Base-by-base conservation (phyloP, 805 yeast genomes). In the Tetrapisispora iriomotensis region DNA sequence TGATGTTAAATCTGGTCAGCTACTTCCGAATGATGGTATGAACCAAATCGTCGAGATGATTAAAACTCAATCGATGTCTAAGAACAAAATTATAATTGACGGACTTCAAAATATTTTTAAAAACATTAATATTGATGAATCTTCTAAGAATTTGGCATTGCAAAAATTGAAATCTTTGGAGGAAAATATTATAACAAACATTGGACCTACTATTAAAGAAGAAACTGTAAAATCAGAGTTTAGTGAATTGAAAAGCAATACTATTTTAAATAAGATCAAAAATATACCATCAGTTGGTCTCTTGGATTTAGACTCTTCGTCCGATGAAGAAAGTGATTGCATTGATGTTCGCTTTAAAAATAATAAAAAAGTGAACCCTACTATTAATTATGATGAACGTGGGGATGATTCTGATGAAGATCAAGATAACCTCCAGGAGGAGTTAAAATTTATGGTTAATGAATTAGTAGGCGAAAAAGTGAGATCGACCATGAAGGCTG, bases 31-130 rank as follows among this genome's bases (percentile, higher is more conserved):
- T 21, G 31, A 25, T 10, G 23, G 39, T 7, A 26, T 31, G 22
- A 45, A 44, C 14, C 45, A 46, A 32, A 45, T 51, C 17, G 46
- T 50, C 27, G 51, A 52, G 36, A 45, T 50, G 31, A 48, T 56
- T 21, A 57, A 53, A 36, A 51, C 45, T 36, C 61, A 57, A 40
- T 54, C 60, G 5, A 29, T 50, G 5, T 42, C 55, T 2, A 55
- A 53, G 37, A 53, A 55, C 23, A 53, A 58, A 24, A 41, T 47
- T 13, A 40, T 59, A 10, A 34, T 56, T 7, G 35, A 42, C 6
- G 44, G 50, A 6, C 40, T 58, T n/a, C 39, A 53, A n/a, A 51
- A 49, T 18, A 48, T 57, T 10, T 57, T 58, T 29, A 48, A 53
- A 17, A 51, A 47, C 33, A 35, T 57, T 19, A 53, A 58, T 15